phyloP scores from a whole-genome alignment of 176 grass and related monocot species.

The Phragmites australis region DNA sequence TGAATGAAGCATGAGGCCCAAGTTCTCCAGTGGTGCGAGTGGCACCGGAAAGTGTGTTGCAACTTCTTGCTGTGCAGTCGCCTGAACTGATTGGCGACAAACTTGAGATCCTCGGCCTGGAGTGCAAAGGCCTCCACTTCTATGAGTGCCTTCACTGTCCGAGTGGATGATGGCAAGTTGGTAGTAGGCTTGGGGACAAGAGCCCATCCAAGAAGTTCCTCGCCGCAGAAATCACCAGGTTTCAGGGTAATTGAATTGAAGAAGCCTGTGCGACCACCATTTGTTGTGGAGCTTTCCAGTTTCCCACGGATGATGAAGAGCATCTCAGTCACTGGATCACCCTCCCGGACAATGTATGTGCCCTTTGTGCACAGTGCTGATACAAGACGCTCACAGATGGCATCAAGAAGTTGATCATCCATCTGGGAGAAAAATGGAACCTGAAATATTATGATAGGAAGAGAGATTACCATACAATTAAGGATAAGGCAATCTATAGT shows the following conservation, averaged over 20 bases:
- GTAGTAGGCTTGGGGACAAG: constrained; percentile 71
- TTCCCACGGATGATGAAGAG: constrained; percentile 97
- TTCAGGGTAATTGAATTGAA: constrained; percentile 81
- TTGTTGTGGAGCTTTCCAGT: constrained; percentile 90
- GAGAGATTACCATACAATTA: background rate
- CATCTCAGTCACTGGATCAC: constrained; percentile 95
- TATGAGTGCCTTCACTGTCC: constrained; percentile 65
- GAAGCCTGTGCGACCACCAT: constrained; percentile 85
- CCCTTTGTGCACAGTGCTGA: constrained; percentile 84
- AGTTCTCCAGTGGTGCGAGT: constrained; percentile 84
- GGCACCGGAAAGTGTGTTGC: constrained; percentile 83
- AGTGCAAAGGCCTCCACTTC: constrained; percentile 92
- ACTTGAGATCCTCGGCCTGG: constrained; percentile 87
- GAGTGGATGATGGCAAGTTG: constrained; percentile 85
- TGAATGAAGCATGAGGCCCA: constrained; percentile 97
- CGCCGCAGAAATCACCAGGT: constrained; percentile 82
- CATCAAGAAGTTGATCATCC: constrained; percentile 87
- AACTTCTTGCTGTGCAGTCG: constrained; percentile 88
- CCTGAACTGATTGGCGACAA: constrained; percentile 94
- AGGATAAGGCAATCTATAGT: background rate
- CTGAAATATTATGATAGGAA: constrained; percentile 38
- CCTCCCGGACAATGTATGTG: constrained; percentile 90
- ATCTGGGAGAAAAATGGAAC: constrained; percentile 96
- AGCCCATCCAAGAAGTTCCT: constrained; percentile 94
- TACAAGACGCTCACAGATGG: constrained; percentile 91